Conservation (phyloP, 2,329 filamentous ascomycete genomes). For the Thyridium curvatum region DNA sequence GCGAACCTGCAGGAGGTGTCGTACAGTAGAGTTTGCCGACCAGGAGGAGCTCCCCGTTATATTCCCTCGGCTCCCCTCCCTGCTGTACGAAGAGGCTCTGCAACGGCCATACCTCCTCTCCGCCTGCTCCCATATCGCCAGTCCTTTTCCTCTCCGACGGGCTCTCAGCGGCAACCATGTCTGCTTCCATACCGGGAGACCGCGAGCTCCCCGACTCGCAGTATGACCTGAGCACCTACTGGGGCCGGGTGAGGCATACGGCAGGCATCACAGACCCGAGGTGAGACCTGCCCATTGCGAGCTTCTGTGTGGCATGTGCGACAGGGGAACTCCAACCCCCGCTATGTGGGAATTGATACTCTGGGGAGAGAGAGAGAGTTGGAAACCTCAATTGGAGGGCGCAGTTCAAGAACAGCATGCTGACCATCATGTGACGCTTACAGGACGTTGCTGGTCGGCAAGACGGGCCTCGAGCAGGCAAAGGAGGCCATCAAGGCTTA, state of each 20-base stretch:
- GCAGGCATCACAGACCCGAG: constrained; percentile 89
- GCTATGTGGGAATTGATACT: neutral
- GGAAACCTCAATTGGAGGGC: neutral
- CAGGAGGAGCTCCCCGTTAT: no score
- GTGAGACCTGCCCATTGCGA: no score
- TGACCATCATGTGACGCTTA: neutral
- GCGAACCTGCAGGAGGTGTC: no score
- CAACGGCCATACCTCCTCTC: neutral
- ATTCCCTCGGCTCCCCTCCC: no score
- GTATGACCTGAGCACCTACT: constrained; percentile 90
- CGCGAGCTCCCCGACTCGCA: constrained; percentile 87
- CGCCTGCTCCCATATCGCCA: neutral
- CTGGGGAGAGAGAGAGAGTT: constrained; percentile 3
- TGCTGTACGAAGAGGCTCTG: no score
- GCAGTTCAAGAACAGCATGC: no score
- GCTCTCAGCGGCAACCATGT: constrained; percentile 38
- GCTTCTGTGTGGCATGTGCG: no score
- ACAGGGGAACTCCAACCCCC: no score
- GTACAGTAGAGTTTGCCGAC: no score
- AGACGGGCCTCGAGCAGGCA: constrained; percentile 73
- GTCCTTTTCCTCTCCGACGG: neutral
- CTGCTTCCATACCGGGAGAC: constrained; percentile 56
- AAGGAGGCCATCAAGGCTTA: constrained; percentile 78
- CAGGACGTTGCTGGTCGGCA: constrained; percentile 81
- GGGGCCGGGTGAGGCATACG: constrained; percentile 87